Conservation (phyloP, 192 early-diverging fungal genomes). For the Thamnidium elegans region DNA sequence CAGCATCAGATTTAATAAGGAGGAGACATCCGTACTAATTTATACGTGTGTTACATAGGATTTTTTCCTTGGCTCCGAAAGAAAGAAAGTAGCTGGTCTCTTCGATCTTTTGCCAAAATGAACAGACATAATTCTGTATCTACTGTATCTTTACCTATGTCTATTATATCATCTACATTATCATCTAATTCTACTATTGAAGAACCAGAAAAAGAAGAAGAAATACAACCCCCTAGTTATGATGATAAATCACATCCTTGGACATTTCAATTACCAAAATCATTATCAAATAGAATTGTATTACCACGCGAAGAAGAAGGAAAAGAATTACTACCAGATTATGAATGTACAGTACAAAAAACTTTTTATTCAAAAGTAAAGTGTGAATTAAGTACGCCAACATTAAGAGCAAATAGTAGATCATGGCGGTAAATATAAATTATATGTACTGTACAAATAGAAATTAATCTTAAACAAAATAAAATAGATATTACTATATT, state of each 20-base stretch:
- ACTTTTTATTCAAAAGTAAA: slow-evolving; percentile 43
- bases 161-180: not conserved
- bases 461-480: not conserved
- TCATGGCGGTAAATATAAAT: slow-evolving; percentile 43
- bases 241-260: slow-evolving; percentile 23
- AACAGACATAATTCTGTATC: not conserved
- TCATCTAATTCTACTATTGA: not conserved
- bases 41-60: not conserved
- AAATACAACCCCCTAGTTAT: slow-evolving; percentile 7
- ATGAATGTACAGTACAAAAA: slow-evolving; percentile 44
- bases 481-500: not conserved
- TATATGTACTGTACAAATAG: not conserved
- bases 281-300: not conserved
- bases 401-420: slow-evolving; percentile 35
- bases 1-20: too few species aligned
- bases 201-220: slow-evolving; percentile 1
- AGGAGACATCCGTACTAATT: too few species aligned
- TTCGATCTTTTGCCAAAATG: not conserved
- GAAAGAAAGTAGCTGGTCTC: slow-evolving; percentile 21
- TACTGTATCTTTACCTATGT: not conserved
- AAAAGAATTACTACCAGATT: slow-evolving; percentile 42
- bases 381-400: slow-evolving; percentile 39
- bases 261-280: slow-evolving; percentile 8
- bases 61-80: slow-evolving; percentile 13
- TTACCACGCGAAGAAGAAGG: slow-evolving; percentile 42